Percentiles rank a stretch among this genome's conserved stretches.
phyloP scores from a whole-genome alignment of 345 rosid genomes.

The Melaleuca quinquenervia region DNA sequence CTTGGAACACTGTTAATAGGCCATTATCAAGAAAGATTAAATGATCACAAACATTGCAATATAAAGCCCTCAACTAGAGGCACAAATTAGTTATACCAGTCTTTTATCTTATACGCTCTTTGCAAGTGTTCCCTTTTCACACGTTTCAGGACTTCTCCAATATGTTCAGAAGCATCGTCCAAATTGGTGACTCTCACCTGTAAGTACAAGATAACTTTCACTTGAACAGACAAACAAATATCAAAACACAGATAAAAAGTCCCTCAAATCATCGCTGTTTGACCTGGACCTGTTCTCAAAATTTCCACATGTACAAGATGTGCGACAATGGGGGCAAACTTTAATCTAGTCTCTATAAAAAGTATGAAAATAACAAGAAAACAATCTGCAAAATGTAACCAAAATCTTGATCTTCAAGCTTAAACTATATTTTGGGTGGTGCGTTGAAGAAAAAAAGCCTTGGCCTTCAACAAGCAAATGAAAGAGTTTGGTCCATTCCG shows the following conservation, averaged over 20 bases:
- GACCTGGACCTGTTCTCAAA: neutral
- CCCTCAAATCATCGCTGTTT: neutral
- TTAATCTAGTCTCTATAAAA: neutral
- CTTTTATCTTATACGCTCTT: conserved; percentile 81
- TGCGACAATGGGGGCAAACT: neutral
- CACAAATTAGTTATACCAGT: conserved; percentile 33
- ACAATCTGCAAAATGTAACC: neutral
- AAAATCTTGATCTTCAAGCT: neutral
- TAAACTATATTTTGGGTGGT: neutral
- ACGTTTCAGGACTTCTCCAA: conserved; percentile 81
- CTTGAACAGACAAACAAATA: neutral
- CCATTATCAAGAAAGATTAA: neutral
- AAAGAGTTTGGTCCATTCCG: neutral
- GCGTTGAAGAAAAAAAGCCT: neutral
- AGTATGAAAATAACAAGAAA: neutral
- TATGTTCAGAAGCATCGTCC: conserved; percentile 81
- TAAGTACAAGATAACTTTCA: neutral
- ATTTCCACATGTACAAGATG: neutral
- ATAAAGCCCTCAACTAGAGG: neutral
- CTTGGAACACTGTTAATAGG: neutral
- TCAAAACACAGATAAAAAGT: neutral
- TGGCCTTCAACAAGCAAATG: neutral
- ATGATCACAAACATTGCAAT: neutral
- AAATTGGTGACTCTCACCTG: conserved; percentile 87
- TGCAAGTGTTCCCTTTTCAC: conserved; percentile 79